These are phyloP conservation scores for Tuctoria greenei DNA, from an alignment of 176 grass and related monocot genomes.

Conservation along the genomic window DNA sequence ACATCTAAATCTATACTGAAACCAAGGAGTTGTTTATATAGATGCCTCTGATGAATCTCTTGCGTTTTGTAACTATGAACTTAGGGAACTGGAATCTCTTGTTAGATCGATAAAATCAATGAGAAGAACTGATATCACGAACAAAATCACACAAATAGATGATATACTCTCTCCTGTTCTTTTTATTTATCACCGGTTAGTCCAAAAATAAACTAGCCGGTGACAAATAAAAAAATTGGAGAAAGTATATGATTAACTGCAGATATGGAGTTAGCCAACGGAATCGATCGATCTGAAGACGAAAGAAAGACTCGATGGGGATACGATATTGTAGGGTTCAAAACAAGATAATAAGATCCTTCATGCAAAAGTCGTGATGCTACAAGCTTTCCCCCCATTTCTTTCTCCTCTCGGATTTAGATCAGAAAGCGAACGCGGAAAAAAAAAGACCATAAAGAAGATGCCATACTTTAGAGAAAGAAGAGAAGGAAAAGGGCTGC, in stretches of 20 bases:
- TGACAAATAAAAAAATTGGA: too few species aligned
- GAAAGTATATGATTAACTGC: too few species aligned
- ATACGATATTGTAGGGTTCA: background rate
- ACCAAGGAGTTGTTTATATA: background rate
- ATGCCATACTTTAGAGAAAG: slow-evolving; percentile 32
- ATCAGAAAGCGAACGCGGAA: background rate
- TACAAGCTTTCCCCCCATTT: background rate
- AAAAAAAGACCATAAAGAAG: slow-evolving; percentile 8
- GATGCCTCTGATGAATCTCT: background rate
- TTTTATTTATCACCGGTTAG: too few species aligned
- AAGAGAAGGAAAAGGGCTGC: background rate
- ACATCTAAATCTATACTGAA: background rate
- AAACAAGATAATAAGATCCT: slow-evolving; percentile 21
- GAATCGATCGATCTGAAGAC: background rate
- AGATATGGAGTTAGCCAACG: background rate
- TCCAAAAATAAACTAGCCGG: too few species aligned
- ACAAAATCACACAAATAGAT: background rate
- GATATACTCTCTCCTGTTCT: too few species aligned
- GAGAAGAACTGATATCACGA: background rate
- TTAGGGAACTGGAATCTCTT: slow-evolving; percentile 6
- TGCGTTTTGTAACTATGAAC: background rate
- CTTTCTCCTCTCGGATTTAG: slow-evolving; percentile 21
- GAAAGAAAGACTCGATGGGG: background rate
- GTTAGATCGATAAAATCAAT: background rate
- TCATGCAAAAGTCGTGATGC: slow-evolving; percentile 32